Evolutionary conservation across 1,284 basidiomycete species (phyloP), one percentile per base, ranked within the genome.

Genomic region (Puccinia horiana): DNA sequence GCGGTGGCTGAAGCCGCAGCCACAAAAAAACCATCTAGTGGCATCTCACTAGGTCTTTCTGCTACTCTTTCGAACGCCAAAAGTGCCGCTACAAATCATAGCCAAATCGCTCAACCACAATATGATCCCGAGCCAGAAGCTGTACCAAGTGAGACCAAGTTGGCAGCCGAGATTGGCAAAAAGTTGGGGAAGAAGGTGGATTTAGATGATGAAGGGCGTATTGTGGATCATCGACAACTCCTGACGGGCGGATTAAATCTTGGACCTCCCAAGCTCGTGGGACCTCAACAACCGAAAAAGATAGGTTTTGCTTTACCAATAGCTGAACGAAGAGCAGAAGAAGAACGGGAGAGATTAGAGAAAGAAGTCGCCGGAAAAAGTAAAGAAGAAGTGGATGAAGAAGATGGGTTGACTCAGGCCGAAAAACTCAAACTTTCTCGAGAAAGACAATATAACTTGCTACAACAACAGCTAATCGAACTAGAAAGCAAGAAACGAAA

Each of bases 141-240:
- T 87, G 93, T 77, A 92, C 91, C 63, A 81, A 84, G 29, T 44
- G 94, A 95, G 87, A 86, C 90, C 78, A 92, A 92, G 86, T 89
- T 92, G 58, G 94, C 92, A 9, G 81, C 77, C 58, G 90, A 88
- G 83, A 87, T 90, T 79, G 93, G 92, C 20, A 88, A 89, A 82
- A 90, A 90, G 74, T 89, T 92, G 84, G 96, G 95, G 26, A 93
- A 93, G 87, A 90, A 92, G n/a, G 92, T 99, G 58, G 96, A 98
- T 87, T 89, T 98, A 74, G 99, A 99, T 87, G 97, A 99, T 87
- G 96, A 98, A 85, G 95, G 95, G 85, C 93, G 97, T 87, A 94
- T 99, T 74, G 93, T 99, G 74, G 96, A 99, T 89, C 95, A 96
- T 86, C 92, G 96, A 80, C 93, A 96, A 65, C 89, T 99, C 12